Conservation (phyloP, 768 basidiomycete species). For the Agaricus sinodeliciosus region DNA sequence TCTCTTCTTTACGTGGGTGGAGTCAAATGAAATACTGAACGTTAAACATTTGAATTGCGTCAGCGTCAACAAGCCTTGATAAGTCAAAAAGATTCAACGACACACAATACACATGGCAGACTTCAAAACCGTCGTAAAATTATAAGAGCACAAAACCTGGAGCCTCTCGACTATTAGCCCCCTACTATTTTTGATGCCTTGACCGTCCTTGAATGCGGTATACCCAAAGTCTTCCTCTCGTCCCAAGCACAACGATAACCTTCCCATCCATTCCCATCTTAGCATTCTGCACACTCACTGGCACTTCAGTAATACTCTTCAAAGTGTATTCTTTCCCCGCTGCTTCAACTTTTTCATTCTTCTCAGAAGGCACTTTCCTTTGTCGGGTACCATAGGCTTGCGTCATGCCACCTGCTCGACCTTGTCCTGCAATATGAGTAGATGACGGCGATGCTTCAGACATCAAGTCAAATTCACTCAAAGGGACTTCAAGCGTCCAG, state of each 20-base stretch:
- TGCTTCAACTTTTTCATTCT: slow-evolving; percentile 14
- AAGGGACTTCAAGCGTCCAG: slow-evolving; percentile 6
- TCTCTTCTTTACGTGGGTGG: no score
- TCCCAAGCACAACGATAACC: slow-evolving; percentile 33
- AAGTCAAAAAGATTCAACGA: no score
- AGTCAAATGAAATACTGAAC: no score
- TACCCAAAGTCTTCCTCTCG: slow-evolving; percentile 33
- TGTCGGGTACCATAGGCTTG: neutral
- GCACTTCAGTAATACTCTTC: slow-evolving; percentile 4
- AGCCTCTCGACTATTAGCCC: no score
- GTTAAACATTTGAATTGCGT: no score
- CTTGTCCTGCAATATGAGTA: neutral
- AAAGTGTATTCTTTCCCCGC: neutral
- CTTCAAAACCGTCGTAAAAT: no score
- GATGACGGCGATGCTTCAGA: neutral
- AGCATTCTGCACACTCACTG: slow-evolving; percentile 29
- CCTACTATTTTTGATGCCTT: no score
- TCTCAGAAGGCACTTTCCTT: neutral
- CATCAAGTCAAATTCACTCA: neutral
- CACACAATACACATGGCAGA: no score
- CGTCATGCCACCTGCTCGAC: neutral
- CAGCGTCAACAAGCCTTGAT: no score
- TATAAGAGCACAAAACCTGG: no score
- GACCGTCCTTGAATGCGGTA: slow-evolving; percentile 21
- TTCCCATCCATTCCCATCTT: slow-evolving; percentile 37